A percentile compares a stretch with the other conserved stretches of the same genome.
Conservation (phyloP, 768 basidiomycete genomes). For the Basidioascus undulatus region DNA sequence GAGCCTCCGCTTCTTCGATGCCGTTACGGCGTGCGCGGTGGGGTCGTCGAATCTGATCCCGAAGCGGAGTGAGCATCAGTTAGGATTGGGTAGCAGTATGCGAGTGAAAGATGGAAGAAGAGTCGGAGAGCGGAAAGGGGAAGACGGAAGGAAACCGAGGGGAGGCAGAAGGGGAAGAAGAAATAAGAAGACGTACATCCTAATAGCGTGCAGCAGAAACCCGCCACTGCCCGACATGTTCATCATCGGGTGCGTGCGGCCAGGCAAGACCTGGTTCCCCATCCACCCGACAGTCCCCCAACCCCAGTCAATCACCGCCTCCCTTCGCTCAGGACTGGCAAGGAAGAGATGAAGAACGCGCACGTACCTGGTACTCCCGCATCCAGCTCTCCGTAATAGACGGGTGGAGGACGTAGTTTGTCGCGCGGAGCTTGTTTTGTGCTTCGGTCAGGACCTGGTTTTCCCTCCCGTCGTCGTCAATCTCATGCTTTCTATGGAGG, state of each 20-base stretch:
- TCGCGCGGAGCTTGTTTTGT: conserved; percentile 40
- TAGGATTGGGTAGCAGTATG: too few relatives aligned
- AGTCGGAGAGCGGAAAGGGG: conserved; percentile 24
- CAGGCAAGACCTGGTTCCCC: conserved; percentile 45
- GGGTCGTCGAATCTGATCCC: too few relatives aligned
- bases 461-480: too few relatives aligned
- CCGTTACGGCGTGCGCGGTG: too few relatives aligned
- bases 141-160: conserved; percentile 1
- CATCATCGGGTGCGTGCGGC: conserved; percentile 92
- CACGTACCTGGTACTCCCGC: conserved; percentile 55
- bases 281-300: too few relatives aligned
- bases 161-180: conserved; percentile 2
- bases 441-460: conserved; percentile 47
- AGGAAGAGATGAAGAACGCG: neutral
- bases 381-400: conserved; percentile 67
- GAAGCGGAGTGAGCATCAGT: too few relatives aligned
- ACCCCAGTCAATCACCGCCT: too few relatives aligned
- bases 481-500: too few relatives aligned
- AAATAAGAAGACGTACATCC: too few relatives aligned
- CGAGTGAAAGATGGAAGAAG: conserved; percentile 16
- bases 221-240: too few relatives aligned
- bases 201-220: too few relatives aligned
- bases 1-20: too few relatives aligned
- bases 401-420: conserved; percentile 47
- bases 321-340: neutral